Base-by-base conservation (phyloP, 345 rosid genomes). In the Populus alba region DNA sequence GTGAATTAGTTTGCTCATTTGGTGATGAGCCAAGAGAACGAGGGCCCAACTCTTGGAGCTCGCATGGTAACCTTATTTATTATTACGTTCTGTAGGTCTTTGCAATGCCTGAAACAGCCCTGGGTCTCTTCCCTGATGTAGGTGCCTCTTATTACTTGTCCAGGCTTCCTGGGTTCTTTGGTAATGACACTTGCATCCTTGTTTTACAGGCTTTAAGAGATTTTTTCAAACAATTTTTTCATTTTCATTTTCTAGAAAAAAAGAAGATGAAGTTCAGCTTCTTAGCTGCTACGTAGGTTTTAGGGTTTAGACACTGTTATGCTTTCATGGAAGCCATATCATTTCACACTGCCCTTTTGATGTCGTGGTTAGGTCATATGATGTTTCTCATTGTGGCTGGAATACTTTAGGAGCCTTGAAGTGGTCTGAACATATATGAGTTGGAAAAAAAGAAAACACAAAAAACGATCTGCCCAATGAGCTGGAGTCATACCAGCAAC, bases 51-150 rank as follows among this genome's bases (percentile, higher is more conserved):
- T 9, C 11, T 2, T 41, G 13, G 45, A 41, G 45, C 12, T 45
- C 13, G 51, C 11, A 11, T 13, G 51, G 1, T 45, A 45, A n/a
- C 1, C 38, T 43, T 39, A 15, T 41, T 1, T 41, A 15, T 59
- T 29, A 31, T 75, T 65, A 29, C 25, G 1, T 49, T 77, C 75
- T 80, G 81, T 85, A 94, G 98, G 78, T 90, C 71, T 92, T 94
- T 87, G 94, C 97, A 71, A 94, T 92, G 97, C 97, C 95, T 72
- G 97, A 94, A 82, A 90, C 96, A 74, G 91, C 91, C 59, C 80
- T 94, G 31, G 96, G 94, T 35, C 96, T 92, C 85, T 92, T 94
- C 83, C 98, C 96, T 53, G 98, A 94, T 85, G 75, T 91, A 37
- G 97, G 96, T 59, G 93, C 94, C 76, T 90, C 98, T 6, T 94